These are phyloP conservation scores for Hydnomerulius pinastri DNA, from an alignment of 768 basidiomycete species.

Conservation along the genomic window DNA sequence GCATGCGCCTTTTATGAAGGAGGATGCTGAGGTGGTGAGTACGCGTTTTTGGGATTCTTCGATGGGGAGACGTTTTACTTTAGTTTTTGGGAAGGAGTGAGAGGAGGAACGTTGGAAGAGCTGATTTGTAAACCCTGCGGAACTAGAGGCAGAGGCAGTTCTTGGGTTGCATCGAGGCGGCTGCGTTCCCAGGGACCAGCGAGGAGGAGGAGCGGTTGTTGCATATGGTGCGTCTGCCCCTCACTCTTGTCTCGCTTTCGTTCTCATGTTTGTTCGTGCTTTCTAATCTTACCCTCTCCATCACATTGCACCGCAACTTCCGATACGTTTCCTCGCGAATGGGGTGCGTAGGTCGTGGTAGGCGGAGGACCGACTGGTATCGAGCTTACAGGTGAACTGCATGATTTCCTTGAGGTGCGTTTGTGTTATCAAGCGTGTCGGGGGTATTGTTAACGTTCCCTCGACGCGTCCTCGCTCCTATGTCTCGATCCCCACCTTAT, in stretches of 20 bases:
- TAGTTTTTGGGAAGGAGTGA: background rate
- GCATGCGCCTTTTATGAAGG: constrained; percentile 97
- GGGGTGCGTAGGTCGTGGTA: constrained; percentile 84
- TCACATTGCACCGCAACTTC: too few species aligned
- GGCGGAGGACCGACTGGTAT: constrained; percentile 98
- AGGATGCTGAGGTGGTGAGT: constrained; percentile 85
- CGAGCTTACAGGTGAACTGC: constrained; percentile 85
- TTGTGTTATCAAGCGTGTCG: background rate
- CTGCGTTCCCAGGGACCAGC: constrained; percentile 91
- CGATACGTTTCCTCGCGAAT: too few species aligned
- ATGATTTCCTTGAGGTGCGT: constrained; percentile 79
- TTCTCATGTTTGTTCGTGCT: constrained; percentile 1
- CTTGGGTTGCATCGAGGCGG: constrained; percentile 92
- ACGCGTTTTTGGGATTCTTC: background rate
- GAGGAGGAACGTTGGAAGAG: background rate
- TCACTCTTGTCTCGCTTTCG: background rate
- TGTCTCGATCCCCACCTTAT: too few species aligned
- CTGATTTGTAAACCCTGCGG: constrained; percentile 3
- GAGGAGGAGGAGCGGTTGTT: constrained; percentile 84
- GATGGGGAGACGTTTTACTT: too few species aligned
- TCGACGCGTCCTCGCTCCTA: too few species aligned
- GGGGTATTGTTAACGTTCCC: too few species aligned
- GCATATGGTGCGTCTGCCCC: constrained; percentile 68
- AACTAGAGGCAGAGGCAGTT: constrained; percentile 75
- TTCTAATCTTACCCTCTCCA: too few species aligned